Evolutionary conservation across 2,329 filamentous ascomycete species (phyloP).

Genomic region (Aspergillus chevalieri): DNA sequence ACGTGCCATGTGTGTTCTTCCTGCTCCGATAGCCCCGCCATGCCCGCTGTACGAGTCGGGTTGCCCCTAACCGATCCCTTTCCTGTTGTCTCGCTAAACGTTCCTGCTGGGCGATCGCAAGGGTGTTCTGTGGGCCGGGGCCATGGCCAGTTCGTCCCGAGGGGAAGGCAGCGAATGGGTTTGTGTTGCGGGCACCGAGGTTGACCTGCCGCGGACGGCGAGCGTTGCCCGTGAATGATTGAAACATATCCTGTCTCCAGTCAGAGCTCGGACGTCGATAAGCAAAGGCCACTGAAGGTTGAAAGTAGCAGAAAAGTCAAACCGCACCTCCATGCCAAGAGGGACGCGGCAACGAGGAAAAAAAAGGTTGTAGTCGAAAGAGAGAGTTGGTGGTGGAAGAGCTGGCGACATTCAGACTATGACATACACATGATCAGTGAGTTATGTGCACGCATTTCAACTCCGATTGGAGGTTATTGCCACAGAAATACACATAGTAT

Average conservation of each 20-base stretch:
- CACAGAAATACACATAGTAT: not conserved
- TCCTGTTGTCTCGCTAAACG: slow-evolving; percentile 74
- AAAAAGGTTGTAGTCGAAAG: not conserved
- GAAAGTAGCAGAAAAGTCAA: slow-evolving; percentile 12
- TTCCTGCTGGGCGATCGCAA: slow-evolving; percentile 82
- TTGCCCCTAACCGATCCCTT: slow-evolving; percentile 67
- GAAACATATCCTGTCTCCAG: slow-evolving; percentile 61
- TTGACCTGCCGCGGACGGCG: slow-evolving; percentile 87
- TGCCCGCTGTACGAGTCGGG: slow-evolving; percentile 65
- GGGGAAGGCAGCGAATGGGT: slow-evolving; percentile 65
- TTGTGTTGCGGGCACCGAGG: slow-evolving; percentile 74
- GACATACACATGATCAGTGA: slow-evolving; percentile 20
- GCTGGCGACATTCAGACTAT: slow-evolving; percentile 16
- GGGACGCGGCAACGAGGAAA: slow-evolving; percentile 14
- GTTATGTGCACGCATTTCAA: slow-evolving; percentile 10
- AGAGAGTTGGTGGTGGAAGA: slow-evolving; percentile 4
- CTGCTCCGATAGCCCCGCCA: slow-evolving; percentile 74
- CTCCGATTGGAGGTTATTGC: not conserved
- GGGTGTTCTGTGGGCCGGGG: slow-evolving; percentile 65
- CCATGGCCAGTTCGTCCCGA: slow-evolving; percentile 53
- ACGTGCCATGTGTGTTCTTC: slow-evolving; percentile 50
- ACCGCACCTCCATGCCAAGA: slow-evolving; percentile 19
- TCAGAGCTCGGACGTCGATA: slow-evolving; percentile 3
- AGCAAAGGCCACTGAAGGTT: slow-evolving; percentile 8
- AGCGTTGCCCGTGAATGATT: slow-evolving; percentile 82